Percentiles rank a stretch among this genome's conserved stretches.
Conservation (phyloP, 2,329 filamentous ascomycete species). For the Colletotrichum sp. region DNA sequence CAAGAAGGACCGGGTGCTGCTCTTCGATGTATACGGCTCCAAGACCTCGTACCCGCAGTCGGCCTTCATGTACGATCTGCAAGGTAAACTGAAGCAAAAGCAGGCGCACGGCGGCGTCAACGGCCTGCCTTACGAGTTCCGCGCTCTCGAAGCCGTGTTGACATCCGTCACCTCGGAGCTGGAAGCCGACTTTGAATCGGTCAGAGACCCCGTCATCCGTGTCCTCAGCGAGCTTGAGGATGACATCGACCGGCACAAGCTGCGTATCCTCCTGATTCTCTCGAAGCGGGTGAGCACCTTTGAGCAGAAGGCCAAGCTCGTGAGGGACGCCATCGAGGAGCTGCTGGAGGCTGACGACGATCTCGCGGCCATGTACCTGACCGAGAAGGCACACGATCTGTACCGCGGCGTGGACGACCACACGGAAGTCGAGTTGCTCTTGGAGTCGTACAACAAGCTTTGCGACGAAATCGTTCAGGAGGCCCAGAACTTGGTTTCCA, state of each 20-base stretch:
- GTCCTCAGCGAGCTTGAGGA: slow-evolving; percentile 92
- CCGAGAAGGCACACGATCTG: slow-evolving; percentile 81
- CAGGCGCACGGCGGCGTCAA: slow-evolving; percentile 58
- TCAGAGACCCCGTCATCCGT: slow-evolving; percentile 88
- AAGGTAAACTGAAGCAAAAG: slow-evolving; percentile 89
- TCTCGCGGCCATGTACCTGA: slow-evolving; percentile 91
- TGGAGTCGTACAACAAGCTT: slow-evolving; percentile 97
- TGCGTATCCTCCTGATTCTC: slow-evolving; percentile 88
- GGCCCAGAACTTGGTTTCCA: slow-evolving; percentile 88
- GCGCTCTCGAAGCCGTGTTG: slow-evolving; percentile 91
- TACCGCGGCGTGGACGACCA: slow-evolving; percentile 83
- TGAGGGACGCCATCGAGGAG: slow-evolving; percentile 94
- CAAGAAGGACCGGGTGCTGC: slow-evolving; percentile 90
- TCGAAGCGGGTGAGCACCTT: slow-evolving; percentile 97
- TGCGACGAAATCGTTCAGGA: slow-evolving; percentile 98
- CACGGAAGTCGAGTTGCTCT: slow-evolving; percentile 93
- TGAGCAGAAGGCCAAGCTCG: slow-evolving; percentile 93
- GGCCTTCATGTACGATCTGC: slow-evolving; percentile 96
- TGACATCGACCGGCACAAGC: slow-evolving; percentile 93
- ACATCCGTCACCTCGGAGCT: slow-evolving; percentile 92
- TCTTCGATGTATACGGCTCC: slow-evolving; percentile 96
- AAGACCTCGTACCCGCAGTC: slow-evolving; percentile 95
- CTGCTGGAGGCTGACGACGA: slow-evolving; percentile 96
- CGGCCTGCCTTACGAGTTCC: slow-evolving; percentile 90
- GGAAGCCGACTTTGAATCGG: slow-evolving; percentile 92